These are phyloP conservation scores for Passalora sequoiae DNA, from an alignment of 2,329 filamentous ascomycete species.

Conservation along the genomic window DNA sequence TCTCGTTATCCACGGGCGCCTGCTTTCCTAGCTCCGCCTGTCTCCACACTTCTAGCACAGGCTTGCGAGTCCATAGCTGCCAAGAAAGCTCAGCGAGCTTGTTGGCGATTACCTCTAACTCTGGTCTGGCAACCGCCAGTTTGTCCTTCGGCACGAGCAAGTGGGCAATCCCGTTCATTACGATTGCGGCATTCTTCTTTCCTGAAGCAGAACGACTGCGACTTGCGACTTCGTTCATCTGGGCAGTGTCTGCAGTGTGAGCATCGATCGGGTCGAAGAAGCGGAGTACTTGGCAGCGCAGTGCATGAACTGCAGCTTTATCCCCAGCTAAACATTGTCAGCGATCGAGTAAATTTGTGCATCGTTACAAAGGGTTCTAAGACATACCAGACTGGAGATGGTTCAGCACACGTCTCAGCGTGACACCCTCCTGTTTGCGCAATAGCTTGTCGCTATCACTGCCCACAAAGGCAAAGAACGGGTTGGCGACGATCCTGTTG, in stretches of 20 bases:
- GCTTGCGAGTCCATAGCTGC: conserved; percentile 9
- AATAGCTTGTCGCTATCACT: not conserved
- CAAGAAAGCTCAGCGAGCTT: conserved; percentile 13
- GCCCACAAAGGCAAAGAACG: conserved; percentile 14
- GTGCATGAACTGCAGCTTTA: conserved; percentile 4
- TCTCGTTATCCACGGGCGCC: no score
- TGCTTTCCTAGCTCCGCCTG: no score
- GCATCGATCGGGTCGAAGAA: conserved; percentile 8
- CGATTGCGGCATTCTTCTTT: not conserved
- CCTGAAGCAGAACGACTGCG: not conserved
- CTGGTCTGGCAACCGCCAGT: not conserved
- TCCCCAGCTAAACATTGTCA: conserved; percentile 4
- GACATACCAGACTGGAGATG: not conserved
- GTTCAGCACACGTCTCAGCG: not conserved
- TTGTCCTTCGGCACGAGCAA: not conserved
- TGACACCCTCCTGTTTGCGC: not conserved
- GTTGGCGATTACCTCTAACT: not conserved
- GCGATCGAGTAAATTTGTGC: not conserved
- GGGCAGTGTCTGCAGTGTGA: not conserved
- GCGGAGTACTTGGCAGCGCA: conserved; percentile 11
- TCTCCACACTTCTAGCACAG: not conserved
- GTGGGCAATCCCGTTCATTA: not conserved
- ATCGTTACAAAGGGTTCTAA: no score
- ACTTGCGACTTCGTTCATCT: conserved; percentile 1
- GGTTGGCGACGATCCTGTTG: conserved; percentile 6